A percentile compares a stretch with the other conserved stretches of the same genome.
These are phyloP conservation scores for Chalciporus piperatus DNA, from an alignment of 768 basidiomycete species.

Conservation along the genomic window DNA sequence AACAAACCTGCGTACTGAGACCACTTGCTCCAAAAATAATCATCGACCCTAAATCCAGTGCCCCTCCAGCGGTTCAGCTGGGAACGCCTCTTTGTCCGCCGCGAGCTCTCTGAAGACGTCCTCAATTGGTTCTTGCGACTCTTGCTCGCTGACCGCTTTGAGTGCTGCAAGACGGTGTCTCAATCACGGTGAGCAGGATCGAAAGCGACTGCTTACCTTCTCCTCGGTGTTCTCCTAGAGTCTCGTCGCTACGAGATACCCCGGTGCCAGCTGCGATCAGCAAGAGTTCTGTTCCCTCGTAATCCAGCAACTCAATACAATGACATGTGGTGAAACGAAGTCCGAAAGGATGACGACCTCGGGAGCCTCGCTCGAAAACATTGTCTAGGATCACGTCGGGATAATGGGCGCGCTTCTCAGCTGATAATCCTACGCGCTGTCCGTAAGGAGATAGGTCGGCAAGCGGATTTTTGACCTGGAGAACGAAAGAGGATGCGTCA, in stretches of 20 bases:
- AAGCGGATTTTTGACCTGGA: constrained; percentile 63
- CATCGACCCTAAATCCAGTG: constrained; percentile 42
- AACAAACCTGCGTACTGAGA: background rate
- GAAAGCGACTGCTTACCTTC: constrained; percentile 35
- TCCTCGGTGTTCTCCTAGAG: constrained; percentile 51
- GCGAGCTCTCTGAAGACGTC: constrained; percentile 46
- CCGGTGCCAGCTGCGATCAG: constrained; percentile 52
- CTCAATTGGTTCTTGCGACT: constrained; percentile 38
- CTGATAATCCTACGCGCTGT: constrained; percentile 22
- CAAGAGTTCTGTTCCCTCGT: constrained; percentile 51
- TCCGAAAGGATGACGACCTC: constrained; percentile 46
- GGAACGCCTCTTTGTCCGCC: constrained; percentile 39
- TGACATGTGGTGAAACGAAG: constrained; percentile 52
- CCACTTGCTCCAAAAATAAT: background rate
- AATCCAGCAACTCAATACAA: constrained; percentile 51
- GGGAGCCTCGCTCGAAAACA: constrained; percentile 47
- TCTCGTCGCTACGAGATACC: constrained; percentile 45
- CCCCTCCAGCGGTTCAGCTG: constrained; percentile 48
- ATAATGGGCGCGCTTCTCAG: constrained; percentile 40
- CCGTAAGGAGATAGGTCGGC: constrained; percentile 38
- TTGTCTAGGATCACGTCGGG: constrained; percentile 44
- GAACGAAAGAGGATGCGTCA: constrained; percentile 49
- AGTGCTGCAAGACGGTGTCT: constrained; percentile 34
- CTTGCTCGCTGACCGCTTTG: constrained; percentile 36
- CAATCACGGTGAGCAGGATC: background rate